Percentiles rank a stretch among this genome's conserved stretches.
Conservation (phyloP, 2,329 filamentous ascomycete genomes). For the Metarhizium brunneum region DNA sequence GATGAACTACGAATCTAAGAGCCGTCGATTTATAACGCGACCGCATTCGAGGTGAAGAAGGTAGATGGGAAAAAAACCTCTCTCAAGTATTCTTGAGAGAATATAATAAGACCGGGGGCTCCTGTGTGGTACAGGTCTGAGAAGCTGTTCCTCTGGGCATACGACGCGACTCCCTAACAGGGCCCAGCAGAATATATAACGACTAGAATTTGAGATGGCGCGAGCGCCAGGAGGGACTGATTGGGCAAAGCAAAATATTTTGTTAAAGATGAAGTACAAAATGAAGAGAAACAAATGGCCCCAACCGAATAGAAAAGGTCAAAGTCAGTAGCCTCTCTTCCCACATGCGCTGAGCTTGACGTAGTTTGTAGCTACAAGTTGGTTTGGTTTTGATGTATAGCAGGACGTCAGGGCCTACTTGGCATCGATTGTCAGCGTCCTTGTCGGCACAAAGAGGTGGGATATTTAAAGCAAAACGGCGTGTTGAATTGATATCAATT, state of each 20-base stretch:
- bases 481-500: neutral
- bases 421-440: neutral
- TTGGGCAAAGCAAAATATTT: neutral
- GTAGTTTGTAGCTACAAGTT: too few relatives aligned
- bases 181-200: neutral
- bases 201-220: neutral
- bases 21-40: neutral
- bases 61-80: neutral
- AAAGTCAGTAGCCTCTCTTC: neutral
- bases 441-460: neutral
- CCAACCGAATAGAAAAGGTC: neutral
- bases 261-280: neutral
- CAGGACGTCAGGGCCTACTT: neutral
- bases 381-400: neutral
- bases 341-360: neutral
- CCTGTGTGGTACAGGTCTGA: neutral
- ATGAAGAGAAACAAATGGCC: neutral
- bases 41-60: neutral
- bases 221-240: neutral
- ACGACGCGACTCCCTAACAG: neutral
- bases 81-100: neutral
- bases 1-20: slow-evolving; percentile 1
- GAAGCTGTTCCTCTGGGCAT: neutral
- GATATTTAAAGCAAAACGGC: neutral
- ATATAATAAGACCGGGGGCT: neutral